phyloP scores from a whole-genome alignment of 495 filamentous ascomycete genomes.

The Penicillium tannophilum region DNA sequence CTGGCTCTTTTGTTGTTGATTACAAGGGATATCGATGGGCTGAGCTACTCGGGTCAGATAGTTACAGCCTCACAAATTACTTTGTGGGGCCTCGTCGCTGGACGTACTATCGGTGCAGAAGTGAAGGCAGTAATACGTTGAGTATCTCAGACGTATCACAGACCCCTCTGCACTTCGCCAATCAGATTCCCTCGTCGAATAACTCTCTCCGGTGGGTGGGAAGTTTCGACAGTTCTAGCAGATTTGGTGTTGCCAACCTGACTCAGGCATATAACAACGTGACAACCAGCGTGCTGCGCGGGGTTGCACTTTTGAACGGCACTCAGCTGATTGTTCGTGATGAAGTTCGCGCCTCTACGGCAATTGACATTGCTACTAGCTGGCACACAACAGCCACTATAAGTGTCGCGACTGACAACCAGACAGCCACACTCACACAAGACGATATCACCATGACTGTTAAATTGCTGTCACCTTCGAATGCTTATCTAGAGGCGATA shows the following conservation, averaged over 20 bases:
- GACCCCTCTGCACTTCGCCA: neutral
- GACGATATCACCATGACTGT: neutral
- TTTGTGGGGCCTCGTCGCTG: neutral
- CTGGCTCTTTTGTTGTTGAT: neutral
- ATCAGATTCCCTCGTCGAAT: constrained; percentile 1
- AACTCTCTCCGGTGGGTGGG: neutral
- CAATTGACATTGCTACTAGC: neutral
- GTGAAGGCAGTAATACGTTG: neutral
- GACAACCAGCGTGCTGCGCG: neutral
- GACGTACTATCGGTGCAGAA: constrained; percentile 1
- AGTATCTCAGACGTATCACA: neutral
- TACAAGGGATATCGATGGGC: constrained; percentile 5
- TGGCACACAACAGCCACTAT: neutral
- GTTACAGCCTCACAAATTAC: neutral
- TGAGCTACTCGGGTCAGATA: neutral
- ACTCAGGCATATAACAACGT: neutral
- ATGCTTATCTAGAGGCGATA: neutral
- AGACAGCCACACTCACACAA: neutral
- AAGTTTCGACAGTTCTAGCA: neutral
- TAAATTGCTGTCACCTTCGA: neutral
- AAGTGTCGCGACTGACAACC: neutral
- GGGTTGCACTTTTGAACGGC: neutral
- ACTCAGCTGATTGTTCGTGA: neutral
- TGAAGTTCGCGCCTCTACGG: neutral
- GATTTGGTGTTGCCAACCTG: neutral